Percentiles rank a stretch among this genome's conserved stretches.
Evolutionary conservation across 352 stramenopile species (phyloP).

Genomic region (Phytophthora cactorum): DNA sequence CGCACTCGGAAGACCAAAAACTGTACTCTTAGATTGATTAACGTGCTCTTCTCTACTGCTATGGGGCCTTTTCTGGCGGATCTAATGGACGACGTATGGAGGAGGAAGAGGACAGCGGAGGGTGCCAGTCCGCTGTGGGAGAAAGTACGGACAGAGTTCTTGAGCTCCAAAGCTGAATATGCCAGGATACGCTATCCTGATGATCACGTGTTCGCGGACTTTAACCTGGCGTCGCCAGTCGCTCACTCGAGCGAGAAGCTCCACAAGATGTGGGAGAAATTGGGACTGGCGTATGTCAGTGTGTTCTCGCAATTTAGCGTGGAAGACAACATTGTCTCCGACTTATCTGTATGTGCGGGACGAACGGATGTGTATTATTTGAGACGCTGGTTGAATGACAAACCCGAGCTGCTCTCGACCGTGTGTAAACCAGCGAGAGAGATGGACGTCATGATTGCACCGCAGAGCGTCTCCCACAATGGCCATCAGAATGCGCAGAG

Average conservation of each 20-base stretch:
- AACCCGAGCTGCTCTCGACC: slow-evolving; percentile 2
- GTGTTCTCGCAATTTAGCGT: background rate
- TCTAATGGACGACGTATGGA: background rate
- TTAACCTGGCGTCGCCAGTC: slow-evolving; percentile 16
- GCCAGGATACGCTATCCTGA: slow-evolving; percentile 4
- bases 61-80: slow-evolving; percentile 10
- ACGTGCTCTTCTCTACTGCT: slow-evolving; percentile 14
- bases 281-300: slow-evolving; percentile 12
- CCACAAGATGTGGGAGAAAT: slow-evolving; percentile 22
- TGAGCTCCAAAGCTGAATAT: slow-evolving; percentile 15
- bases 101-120: slow-evolving; percentile 4
- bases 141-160: slow-evolving; percentile 12
- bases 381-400: slow-evolving; percentile 8
- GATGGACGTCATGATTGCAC: background rate
- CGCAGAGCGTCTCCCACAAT: background rate
- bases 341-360: slow-evolving; percentile 9
- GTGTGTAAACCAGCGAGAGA: slow-evolving; percentile 4
- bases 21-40: slow-evolving; percentile 15
- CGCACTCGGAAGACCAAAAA: slow-evolving; percentile 25
- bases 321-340: background rate
- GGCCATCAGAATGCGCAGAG: background rate
- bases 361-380: slow-evolving; percentile 24
- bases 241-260: slow-evolving; percentile 23
- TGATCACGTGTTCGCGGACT: slow-evolving; percentile 7
- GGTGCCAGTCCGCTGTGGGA: slow-evolving; percentile 14